These are phyloP conservation scores for Zasmidium angulare DNA, from an alignment of 2,329 filamentous ascomycete species.

Conservation along the genomic window DNA sequence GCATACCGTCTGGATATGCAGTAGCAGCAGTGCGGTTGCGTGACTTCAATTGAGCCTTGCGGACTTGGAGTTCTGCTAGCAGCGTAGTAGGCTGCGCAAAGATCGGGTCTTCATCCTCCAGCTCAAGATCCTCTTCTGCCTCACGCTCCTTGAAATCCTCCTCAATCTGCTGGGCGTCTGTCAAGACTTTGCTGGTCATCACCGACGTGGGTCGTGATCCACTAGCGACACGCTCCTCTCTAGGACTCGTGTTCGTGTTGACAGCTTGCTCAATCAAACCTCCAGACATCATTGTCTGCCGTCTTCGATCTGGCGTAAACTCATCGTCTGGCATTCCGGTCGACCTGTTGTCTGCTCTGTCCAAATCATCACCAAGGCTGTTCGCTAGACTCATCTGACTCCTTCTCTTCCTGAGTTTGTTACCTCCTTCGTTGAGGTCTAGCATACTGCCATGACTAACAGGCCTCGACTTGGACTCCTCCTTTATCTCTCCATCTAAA, in stretches of 20 bases:
- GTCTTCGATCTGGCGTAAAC: conserved; percentile 9
- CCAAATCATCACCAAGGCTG: conserved; percentile 26
- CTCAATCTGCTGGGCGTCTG: conserved; percentile 39
- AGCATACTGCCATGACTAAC: conserved; percentile 32
- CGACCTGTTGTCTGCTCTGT: conserved; percentile 12
- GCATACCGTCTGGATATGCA: conserved; percentile 72
- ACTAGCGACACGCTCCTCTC: conserved; percentile 31
- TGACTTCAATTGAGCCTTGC: conserved; percentile 83
- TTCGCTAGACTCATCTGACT: conserved; percentile 34
- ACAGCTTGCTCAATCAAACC: conserved; percentile 28
- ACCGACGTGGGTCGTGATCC: conserved; percentile 17
- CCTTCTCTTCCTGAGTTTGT: conserved; percentile 35
- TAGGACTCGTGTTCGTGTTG: conserved; percentile 37
- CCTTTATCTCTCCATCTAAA: conserved; percentile 39
- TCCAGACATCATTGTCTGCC: conserved; percentile 11
- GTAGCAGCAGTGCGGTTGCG: conserved; percentile 69
- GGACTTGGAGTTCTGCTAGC: conserved; percentile 84
- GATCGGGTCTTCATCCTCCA: conserved; percentile 49
- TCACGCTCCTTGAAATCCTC: conserved; percentile 49
- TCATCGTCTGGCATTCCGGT: conserved; percentile 20
- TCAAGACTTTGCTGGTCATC: conserved; percentile 17
- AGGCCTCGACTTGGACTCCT: conserved; percentile 19
- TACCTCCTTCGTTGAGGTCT: conserved; percentile 31
- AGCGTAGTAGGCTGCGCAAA: conserved; percentile 82
- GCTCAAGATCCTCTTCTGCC: conserved; percentile 42